Conservation (phyloP, 352 stramenopile species). For the Globisporangium okanoganense region DNA sequence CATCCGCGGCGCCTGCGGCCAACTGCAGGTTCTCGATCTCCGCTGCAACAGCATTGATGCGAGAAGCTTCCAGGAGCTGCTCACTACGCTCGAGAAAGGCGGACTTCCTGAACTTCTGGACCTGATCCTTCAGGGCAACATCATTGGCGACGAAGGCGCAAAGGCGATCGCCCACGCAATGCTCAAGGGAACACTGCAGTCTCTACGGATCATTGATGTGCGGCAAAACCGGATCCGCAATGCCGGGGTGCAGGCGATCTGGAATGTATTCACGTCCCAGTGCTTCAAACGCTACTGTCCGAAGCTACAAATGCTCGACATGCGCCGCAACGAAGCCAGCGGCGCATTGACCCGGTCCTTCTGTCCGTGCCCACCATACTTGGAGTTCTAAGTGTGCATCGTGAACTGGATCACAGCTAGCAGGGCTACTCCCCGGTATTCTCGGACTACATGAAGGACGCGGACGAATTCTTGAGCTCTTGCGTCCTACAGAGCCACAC, state of each 20-base stretch:
- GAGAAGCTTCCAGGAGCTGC: conserved; percentile 28
- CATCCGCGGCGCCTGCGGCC: conserved; percentile 41
- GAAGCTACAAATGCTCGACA: conserved; percentile 58
- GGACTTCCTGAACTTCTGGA: conserved; percentile 49
- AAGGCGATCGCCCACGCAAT: conserved; percentile 54
- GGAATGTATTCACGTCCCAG: conserved; percentile 62
- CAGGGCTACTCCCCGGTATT: background rate
- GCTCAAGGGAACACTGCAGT: conserved; percentile 41
- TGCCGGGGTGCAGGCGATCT: conserved; percentile 51
- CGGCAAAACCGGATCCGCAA: conserved; percentile 68
- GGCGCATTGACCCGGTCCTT: conserved; percentile 45
- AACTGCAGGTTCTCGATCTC: conserved; percentile 59
- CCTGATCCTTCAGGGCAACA: conserved; percentile 52
- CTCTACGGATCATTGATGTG: conserved; percentile 44
- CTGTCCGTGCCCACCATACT: conserved; percentile 44
- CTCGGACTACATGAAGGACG: conserved; percentile 49
- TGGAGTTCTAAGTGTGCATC: conserved; percentile 36
- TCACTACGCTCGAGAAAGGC: conserved; percentile 42
- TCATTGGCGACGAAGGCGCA: conserved; percentile 53
- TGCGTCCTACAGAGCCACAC: conserved; percentile 32
- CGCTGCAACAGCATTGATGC: conserved; percentile 60
- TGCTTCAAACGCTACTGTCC: conserved; percentile 47
- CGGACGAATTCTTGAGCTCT: conserved; percentile 65
- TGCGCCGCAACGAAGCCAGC: conserved; percentile 58
- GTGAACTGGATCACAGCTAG: background rate